These are phyloP conservation scores for Schwanniomyces pseudopolymorphus DNA, from an alignment of 805 yeast genomes.

Conservation along the genomic window DNA sequence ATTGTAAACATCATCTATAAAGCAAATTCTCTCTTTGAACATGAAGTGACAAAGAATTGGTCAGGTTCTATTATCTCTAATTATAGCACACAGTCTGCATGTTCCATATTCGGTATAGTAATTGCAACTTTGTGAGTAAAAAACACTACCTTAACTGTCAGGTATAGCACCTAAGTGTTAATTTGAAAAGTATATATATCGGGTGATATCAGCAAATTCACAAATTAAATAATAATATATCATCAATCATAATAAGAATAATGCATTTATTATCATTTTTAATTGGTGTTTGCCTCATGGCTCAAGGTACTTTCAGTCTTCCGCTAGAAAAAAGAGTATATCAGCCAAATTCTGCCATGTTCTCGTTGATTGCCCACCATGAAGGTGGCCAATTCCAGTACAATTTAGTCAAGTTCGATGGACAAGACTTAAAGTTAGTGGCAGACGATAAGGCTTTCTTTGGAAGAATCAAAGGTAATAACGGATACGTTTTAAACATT, in stretches of 20 bases:
- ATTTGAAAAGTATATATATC: neutral
- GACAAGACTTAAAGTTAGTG: constrained; percentile 26
- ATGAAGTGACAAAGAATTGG: neutral
- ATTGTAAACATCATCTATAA: neutral
- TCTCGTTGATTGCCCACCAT: constrained; percentile 36
- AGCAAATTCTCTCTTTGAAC: constrained; percentile 1
- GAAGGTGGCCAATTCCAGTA: constrained; percentile 32
- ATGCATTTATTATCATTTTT: neutral
- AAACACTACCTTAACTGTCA: neutral
- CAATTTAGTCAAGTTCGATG: constrained; percentile 33
- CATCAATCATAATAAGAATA: neutral
- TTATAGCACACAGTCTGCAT: neutral
- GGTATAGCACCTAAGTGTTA: neutral
- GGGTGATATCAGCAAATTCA: neutral
- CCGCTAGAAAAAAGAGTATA: constrained; percentile 17
- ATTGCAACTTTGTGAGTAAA: neutral
- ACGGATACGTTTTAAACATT: constrained; percentile 34
- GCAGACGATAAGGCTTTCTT: constrained; percentile 34
- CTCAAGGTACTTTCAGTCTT: neutral
- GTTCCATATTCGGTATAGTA: neutral
- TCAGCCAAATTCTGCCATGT: constrained; percentile 34
- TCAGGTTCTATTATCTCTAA: neutral
- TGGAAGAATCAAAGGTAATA: constrained; percentile 33
- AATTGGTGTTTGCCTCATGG: neutral
- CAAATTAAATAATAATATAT: neutral